phyloP scores from a whole-genome alignment of 345 rosid species.

The Brassica nigra region DNA sequence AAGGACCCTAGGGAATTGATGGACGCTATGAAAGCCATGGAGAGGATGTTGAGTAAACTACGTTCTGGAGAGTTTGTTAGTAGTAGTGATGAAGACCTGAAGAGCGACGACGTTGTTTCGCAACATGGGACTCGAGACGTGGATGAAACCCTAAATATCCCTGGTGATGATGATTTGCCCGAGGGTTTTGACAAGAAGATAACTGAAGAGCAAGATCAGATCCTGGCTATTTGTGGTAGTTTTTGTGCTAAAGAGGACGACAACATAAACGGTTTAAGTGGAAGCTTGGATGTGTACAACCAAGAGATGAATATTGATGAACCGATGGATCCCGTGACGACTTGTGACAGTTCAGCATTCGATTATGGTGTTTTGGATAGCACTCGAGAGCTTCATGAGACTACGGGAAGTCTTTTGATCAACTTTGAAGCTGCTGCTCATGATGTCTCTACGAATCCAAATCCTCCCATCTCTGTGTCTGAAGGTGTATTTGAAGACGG shows the following conservation, averaged over 20 bases:
- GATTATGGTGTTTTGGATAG: neutral
- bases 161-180: neutral
- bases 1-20: neutral
- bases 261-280: neutral
- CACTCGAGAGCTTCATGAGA: neutral
- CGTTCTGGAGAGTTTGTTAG: neutral
- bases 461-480: neutral
- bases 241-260: neutral
- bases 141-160: neutral
- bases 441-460: neutral
- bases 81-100: neutral
- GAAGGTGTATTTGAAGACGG: neutral
- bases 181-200: neutral
- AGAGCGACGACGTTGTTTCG: neutral
- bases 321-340: neutral
- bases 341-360: neutral
- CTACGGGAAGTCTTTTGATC: neutral
- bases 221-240: neutral
- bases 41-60: neutral
- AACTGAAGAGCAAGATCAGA: neutral
- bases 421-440: neutral
- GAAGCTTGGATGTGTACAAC: neutral
- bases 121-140: neutral
- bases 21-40: neutral
- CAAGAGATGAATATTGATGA: neutral